Percentiles rank a stretch among this genome's conserved stretches.
These are phyloP conservation scores for Verticillium klebahnii DNA, from an alignment of 2,329 filamentous ascomycete genomes.

Conservation along the genomic window DNA sequence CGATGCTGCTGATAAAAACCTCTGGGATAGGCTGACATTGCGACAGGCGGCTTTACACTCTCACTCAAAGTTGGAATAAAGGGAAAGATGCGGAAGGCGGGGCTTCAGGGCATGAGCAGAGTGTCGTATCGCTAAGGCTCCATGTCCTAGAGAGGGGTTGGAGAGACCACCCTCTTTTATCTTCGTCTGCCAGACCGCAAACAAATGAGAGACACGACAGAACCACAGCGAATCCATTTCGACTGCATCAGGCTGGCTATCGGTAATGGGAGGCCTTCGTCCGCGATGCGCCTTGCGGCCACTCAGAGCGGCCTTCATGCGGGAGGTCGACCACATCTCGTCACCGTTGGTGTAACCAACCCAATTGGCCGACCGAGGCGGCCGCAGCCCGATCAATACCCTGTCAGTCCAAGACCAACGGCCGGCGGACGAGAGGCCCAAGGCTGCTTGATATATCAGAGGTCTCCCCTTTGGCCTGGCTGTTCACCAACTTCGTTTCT, in stretches of 20 bases:
- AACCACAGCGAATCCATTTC: not conserved
- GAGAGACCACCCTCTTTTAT: not conserved
- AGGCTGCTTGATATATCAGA: not conserved
- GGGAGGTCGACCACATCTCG: not conserved
- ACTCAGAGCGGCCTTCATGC: not conserved
- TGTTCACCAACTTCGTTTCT: not conserved
- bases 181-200: not conserved
- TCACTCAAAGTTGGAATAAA: not conserved
- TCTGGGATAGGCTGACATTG: not conserved
- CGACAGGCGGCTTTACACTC: not conserved
- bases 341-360: not conserved
- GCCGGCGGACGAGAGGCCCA: not conserved
- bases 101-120: not conserved
- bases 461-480: not conserved
- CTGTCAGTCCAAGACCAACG: not conserved
- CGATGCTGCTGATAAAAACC: not conserved
- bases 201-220: not conserved
- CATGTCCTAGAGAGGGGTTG: not conserved
- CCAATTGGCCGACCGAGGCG: not conserved
- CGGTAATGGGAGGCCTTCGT: not conserved
- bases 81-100: not conserved
- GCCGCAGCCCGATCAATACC: not conserved
- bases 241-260: not conserved
- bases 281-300: not conserved
- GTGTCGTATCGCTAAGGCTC: not conserved